Conservation (phyloP, 257 asterid genomes). For the Solanum chiquidenum region DNA sequence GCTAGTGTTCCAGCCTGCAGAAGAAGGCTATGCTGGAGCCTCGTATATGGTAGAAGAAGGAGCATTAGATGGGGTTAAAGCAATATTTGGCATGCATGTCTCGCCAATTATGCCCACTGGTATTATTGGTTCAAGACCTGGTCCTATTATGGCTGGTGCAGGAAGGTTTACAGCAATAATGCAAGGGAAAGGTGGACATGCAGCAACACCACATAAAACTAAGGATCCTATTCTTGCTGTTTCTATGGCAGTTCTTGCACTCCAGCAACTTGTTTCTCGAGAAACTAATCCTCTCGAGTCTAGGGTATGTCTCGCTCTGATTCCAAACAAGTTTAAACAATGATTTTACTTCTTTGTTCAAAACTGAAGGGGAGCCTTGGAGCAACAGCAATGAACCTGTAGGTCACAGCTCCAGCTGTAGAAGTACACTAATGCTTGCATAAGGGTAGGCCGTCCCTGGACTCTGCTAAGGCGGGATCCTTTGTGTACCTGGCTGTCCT, state of each 20-base stretch:
- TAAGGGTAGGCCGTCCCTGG: too few species aligned
- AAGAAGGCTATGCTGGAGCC: conserved; percentile 85
- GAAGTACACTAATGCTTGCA: too few species aligned
- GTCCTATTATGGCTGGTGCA: conserved; percentile 68
- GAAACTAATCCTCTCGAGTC: conserved; percentile 75
- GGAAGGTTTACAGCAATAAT: conserved; percentile 51
- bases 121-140: conserved; percentile 47
- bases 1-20: conserved; percentile 87
- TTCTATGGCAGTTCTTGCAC: conserved; percentile 60
- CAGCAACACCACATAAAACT: conserved; percentile 64
- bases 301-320: conserved; percentile 30
- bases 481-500: too few species aligned
- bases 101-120: conserved; percentile 42
- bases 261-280: conserved; percentile 79
- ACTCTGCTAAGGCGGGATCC: too few species aligned
- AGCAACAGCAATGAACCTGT: too few species aligned
- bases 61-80: conserved; percentile 54
- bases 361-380: too few species aligned
- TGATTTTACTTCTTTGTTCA: not conserved
- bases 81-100: conserved; percentile 65
- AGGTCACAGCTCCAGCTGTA: too few species aligned
- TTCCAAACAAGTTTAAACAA: not conserved
- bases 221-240: conserved; percentile 63
- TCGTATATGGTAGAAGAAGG: conserved; percentile 52
- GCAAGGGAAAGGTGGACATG: conserved; percentile 79